phyloP scores from a whole-genome alignment of 139 green algal genomes.

The Closterium sp. region DNA sequence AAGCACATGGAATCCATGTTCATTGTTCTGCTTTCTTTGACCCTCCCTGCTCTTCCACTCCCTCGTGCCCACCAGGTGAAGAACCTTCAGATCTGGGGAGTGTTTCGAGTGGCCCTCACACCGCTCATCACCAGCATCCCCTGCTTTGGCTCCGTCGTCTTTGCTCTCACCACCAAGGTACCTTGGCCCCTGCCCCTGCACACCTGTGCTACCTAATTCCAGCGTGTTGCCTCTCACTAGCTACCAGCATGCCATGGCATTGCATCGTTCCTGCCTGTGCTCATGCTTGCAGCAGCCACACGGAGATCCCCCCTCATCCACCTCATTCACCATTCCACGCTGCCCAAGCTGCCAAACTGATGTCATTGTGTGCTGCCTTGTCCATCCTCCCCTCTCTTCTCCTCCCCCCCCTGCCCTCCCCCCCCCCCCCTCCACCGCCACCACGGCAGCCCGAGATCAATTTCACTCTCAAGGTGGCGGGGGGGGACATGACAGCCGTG shows the following conservation, averaged over 20 bases:
- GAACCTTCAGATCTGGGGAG: slow-evolving; percentile 36
- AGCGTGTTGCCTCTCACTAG: too few species aligned
- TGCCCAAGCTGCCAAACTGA: background rate
- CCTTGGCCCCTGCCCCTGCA: too few species aligned
- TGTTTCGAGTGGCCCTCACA: slow-evolving; percentile 21
- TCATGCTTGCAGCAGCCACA: too few species aligned
- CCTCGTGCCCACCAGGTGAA: slow-evolving; percentile 32
- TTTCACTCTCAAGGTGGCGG: slow-evolving; percentile 49
- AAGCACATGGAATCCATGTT: too few species aligned
- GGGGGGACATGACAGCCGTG: slow-evolving; percentile 36
- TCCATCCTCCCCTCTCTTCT: background rate
- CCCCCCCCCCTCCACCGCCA: background rate
- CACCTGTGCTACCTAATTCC: too few species aligned
- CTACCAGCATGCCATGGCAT: too few species aligned
- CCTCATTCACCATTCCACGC: too few species aligned
- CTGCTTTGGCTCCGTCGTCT: slow-evolving; percentile 32
- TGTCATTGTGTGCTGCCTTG: background rate
- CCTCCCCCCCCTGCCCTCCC: background rate
- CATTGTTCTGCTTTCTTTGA: too few species aligned
- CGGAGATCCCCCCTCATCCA: too few species aligned
- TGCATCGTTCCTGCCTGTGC: too few species aligned
- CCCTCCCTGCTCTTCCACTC: too few species aligned
- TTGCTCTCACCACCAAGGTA: slow-evolving; percentile 16
- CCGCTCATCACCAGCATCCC: slow-evolving; percentile 34
- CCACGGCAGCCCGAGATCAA: slow-evolving; percentile 27